A percentile compares a stretch with the other conserved stretches of the same genome.
Conservation (phyloP, 345 rosid genomes). For the Boechera stricta region DNA sequence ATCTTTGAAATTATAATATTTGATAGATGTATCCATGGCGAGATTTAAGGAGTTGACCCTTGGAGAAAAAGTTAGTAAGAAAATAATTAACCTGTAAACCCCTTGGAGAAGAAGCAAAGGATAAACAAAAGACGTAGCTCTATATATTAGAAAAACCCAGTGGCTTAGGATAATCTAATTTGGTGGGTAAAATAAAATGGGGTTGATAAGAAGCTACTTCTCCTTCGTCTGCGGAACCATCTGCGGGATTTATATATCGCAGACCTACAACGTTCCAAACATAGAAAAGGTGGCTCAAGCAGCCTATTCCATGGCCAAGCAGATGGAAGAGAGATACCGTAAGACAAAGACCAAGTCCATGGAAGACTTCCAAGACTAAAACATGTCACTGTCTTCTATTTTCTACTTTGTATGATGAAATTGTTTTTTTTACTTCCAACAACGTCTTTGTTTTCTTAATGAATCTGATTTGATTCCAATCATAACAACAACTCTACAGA, state of each 20-base stretch:
- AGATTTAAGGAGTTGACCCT: slow-evolving; percentile 1
- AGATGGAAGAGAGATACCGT: slow-evolving; percentile 52
- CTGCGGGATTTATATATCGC: slow-evolving; percentile 55
- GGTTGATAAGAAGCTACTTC: slow-evolving; percentile 43
- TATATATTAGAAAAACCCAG: slow-evolving; percentile 4
- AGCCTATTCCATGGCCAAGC: slow-evolving; percentile 47
- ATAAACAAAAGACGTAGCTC: not conserved
- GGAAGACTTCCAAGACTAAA: slow-evolving; percentile 19
- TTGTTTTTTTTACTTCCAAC: not conserved
- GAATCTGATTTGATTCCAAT: slow-evolving; percentile 15
- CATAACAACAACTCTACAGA: slow-evolving; percentile 10
- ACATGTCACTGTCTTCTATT: not conserved
- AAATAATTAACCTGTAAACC: not conserved
- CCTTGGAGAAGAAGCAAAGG: slow-evolving; percentile 35
- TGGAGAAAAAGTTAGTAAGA: not conserved
- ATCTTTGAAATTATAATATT: not conserved
- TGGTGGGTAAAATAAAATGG: slow-evolving; percentile 42
- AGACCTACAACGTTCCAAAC: slow-evolving; percentile 57
- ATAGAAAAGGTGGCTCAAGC: slow-evolving; percentile 43
- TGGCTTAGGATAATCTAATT: not conserved
- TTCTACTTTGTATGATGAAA: not conserved
- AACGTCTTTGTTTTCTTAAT: not conserved
- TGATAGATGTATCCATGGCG: not conserved
- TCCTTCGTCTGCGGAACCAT: slow-evolving; percentile 49
- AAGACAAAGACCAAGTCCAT: slow-evolving; percentile 37